Conservation (phyloP, 2,329 filamentous ascomycete genomes). For the Xylogone sp. region DNA sequence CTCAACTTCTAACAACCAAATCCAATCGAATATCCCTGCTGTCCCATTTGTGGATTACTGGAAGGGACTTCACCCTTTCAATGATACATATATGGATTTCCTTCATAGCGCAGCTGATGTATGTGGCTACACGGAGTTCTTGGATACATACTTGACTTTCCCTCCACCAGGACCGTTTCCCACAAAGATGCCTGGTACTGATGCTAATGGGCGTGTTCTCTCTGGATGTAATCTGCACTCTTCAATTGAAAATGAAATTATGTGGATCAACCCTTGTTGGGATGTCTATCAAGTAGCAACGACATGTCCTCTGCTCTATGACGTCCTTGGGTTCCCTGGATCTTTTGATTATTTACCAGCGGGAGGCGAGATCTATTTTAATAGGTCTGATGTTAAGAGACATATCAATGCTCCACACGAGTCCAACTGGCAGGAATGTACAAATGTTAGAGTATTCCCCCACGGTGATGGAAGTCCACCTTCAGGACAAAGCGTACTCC, state of each 20-base stretch:
- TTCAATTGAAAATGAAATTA: slow-evolving; percentile 49
- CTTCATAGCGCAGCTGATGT: slow-evolving; percentile 47
- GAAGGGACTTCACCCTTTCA: slow-evolving; percentile 57
- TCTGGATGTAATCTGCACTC: slow-evolving; percentile 56
- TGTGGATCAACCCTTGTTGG: slow-evolving; percentile 70
- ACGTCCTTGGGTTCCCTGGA: slow-evolving; percentile 68
- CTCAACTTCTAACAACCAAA: slow-evolving; percentile 47
- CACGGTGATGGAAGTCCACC: slow-evolving; percentile 50
- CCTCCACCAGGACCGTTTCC: slow-evolving; percentile 63
- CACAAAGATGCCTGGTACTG: slow-evolving; percentile 36
- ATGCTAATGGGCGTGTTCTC: slow-evolving; percentile 30
- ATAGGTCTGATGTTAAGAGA: slow-evolving; percentile 55
- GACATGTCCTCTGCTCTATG: slow-evolving; percentile 67
- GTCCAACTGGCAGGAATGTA: slow-evolving; percentile 53
- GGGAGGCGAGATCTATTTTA: slow-evolving; percentile 60
- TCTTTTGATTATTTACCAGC: slow-evolving; percentile 58
- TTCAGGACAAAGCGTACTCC: slow-evolving; percentile 55
- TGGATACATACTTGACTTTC: slow-evolving; percentile 61
- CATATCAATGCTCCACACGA: slow-evolving; percentile 70
- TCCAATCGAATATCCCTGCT: slow-evolving; percentile 44
- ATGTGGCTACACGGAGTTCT: slow-evolving; percentile 61
- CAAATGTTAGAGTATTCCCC: slow-evolving; percentile 40
- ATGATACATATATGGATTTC: slow-evolving; percentile 50
- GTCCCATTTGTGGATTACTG: slow-evolving; percentile 60
- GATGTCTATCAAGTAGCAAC: slow-evolving; percentile 71